Base-by-base conservation (phyloP, 345 rosid genomes). In the Isatis tinctoria region DNA sequence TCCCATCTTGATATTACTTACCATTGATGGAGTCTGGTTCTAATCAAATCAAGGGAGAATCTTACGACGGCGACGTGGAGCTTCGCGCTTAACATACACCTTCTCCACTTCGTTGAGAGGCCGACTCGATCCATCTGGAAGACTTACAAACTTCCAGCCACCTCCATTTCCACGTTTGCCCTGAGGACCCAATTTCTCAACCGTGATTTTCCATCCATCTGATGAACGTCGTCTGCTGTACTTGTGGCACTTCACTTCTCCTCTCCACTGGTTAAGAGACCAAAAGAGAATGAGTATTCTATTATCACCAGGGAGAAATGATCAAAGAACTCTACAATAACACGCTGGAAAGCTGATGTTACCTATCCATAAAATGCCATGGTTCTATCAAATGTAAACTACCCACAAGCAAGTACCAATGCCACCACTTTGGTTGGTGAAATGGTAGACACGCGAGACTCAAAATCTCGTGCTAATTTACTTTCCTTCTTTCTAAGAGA, bases 101-200 rank as follows among this genome's bases (percentile, higher is more conserved):
- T 95, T 92, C 86, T 90, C 97, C 57, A 65, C 76, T 64, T 92
- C 96, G 49, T 90, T 82, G 26, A 95, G 85, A 0, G 96, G 89
- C 28, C 97, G 83, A 77, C 92, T 92, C 30, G 98, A 92, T 61
- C 97, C 98, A 77, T 95, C 96, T 0, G 97, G 96, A 74, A 90
- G 82, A 85, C 97, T 92, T 28, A 92, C 80, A 65, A 88, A 95
- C 82, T 88, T 91, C 99, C 97, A 94, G 33, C 99, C 97, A 9
- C 96, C 97, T 20, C 97, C 96, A 0, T 80, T 82, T 77, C 99
- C 97, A 6, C 96, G 90, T 79, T 88, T 95, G 41, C 97, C 99
- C 58, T 68, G 59, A 7, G 84, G 16, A 60, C 99, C 99, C 41
- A 95, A 33, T 79, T 92, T 95, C 80, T 92, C 97, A 17, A 92